phyloP scores from a whole-genome alignment of 352 stramenopile species.

The Lagenidium sp. region DNA sequence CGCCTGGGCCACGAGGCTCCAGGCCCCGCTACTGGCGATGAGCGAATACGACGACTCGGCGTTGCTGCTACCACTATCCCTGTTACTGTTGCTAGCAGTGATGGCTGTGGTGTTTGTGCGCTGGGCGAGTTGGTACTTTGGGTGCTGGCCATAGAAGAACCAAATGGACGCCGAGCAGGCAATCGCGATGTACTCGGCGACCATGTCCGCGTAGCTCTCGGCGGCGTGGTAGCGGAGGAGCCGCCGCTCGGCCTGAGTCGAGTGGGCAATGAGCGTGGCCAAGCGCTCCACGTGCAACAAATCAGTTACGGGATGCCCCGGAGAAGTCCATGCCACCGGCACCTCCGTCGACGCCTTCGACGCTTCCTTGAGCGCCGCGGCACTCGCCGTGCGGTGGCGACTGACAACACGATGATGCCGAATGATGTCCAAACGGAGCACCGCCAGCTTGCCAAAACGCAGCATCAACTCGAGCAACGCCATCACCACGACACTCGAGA shows the following conservation, averaged over 20 bases:
- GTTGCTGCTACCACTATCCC: background rate
- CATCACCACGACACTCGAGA: constrained; percentile 19
- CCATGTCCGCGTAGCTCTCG: background rate
- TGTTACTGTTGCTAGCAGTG: too few species aligned
- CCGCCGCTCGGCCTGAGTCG: too few species aligned
- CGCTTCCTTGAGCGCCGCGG: too few species aligned
- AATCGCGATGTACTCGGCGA: constrained; percentile 2
- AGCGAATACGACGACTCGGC: too few species aligned
- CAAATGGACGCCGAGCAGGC: background rate
- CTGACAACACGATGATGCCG: background rate
- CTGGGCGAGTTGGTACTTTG: constrained; percentile 12
- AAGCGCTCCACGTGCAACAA: too few species aligned
- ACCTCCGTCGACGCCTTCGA: too few species aligned
- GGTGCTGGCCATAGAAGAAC: constrained; percentile 17
- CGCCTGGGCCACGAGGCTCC: constrained; percentile 13
- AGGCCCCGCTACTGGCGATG: background rate
- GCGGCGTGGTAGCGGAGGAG: background rate
- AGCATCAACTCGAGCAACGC: constrained; percentile 21
- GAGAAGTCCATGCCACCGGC: background rate
- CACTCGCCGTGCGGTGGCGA: too few species aligned
- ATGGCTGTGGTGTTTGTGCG: too few species aligned
- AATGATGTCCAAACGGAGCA: constrained; percentile 15
- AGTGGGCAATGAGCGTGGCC: too few species aligned
- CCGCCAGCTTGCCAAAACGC: constrained; percentile 15
- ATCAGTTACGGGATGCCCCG: too few species aligned